Evolutionary conservation across 306 rosid genomes (phyloP), one percentile per base, ranked within the genome.

Genomic region (Malus orientalis): DNA sequence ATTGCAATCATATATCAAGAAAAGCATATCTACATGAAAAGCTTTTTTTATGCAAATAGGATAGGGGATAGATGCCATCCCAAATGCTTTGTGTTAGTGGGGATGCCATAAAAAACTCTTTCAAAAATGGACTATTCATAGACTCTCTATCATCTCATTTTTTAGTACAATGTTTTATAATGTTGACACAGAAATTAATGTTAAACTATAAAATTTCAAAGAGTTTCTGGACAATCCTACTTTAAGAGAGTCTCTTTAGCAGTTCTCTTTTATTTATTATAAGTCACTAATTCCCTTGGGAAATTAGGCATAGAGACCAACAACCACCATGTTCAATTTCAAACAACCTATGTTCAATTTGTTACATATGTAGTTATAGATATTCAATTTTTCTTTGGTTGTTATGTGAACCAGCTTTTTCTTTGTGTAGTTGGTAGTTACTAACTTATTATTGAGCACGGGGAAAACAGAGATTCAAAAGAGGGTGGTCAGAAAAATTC

Each of bases 231-330:
- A 38, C 2, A 38, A 0, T 38, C 42, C 2, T 2, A 36, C 42
- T 38, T 38, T 38, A 38, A 38, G 10, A 36, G 9, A 38, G 10
- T 38, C 10, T 38, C 42, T 9, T 38, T 38, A 7, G 9, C 10
- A 0, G 10, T 38, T 38, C 9, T 38, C 2, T 38, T 38, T 38
- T 38, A 15, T 63, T 29, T 14, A 10, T 32, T 20, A 36, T 30
- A 32, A 64, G 44, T 66, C 49, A 45, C 10, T 8, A 51, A n/a
- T 67, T 66, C 84, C 74, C 53, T 30, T 13, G 18, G 32, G 64
- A 68, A 54, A 5, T 58, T 58, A 66, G 40, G 70, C 81, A 67
- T 70, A 36, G 38, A 66, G 54, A 59, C 74, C 67, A 53, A 72
- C 76, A 51, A 70, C 80, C 9, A 38, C 42, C 40, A 36, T 36